phyloP scores from a whole-genome alignment of 495 filamentous ascomycete genomes.

The Haplographium delicatum region DNA sequence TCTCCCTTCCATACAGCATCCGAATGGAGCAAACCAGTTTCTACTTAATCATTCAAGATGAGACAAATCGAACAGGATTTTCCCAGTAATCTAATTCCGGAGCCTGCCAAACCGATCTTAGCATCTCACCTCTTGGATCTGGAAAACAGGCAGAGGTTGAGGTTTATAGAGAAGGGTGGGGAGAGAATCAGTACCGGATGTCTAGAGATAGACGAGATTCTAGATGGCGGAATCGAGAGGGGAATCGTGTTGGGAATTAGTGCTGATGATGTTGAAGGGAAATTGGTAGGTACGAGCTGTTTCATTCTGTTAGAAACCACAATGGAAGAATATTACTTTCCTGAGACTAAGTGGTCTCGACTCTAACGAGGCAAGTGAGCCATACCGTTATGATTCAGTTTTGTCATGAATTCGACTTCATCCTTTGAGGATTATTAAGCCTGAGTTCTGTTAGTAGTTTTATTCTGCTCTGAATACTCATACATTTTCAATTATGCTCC shows the following conservation, averaged over 20 bases:
- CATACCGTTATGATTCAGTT: too few relatives aligned
- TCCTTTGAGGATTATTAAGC: too few relatives aligned
- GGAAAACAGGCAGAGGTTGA: constrained; percentile 15
- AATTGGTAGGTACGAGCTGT: constrained; percentile 34
- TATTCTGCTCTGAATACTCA: too few relatives aligned
- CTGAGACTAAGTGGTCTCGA: too few relatives aligned
- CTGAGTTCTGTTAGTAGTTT: too few relatives aligned
- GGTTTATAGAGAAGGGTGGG: constrained; percentile 4
- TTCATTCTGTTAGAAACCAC: too few relatives aligned
- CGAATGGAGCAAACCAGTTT: too few relatives aligned
- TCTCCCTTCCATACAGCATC: too few relatives aligned
- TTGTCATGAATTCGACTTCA: too few relatives aligned
- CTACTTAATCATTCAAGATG: constrained; percentile 2
- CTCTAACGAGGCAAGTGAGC: too few relatives aligned
- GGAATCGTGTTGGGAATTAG: constrained; percentile 46
- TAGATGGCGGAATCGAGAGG: constrained; percentile 36
- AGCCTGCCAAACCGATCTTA: constrained; percentile 17
- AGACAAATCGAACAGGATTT: constrained; percentile 8
- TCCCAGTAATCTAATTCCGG: not conserved
- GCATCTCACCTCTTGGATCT: constrained; percentile 16
- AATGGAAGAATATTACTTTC: too few relatives aligned
- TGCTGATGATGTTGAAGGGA: constrained; percentile 37
- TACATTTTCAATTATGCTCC: too few relatives aligned
- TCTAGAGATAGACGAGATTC: constrained; percentile 37
- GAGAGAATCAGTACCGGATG: constrained; percentile 31